phyloP scores from a whole-genome alignment of 1,284 basidiomycete genomes.

The Papiliotrema fonsecae region DNA sequence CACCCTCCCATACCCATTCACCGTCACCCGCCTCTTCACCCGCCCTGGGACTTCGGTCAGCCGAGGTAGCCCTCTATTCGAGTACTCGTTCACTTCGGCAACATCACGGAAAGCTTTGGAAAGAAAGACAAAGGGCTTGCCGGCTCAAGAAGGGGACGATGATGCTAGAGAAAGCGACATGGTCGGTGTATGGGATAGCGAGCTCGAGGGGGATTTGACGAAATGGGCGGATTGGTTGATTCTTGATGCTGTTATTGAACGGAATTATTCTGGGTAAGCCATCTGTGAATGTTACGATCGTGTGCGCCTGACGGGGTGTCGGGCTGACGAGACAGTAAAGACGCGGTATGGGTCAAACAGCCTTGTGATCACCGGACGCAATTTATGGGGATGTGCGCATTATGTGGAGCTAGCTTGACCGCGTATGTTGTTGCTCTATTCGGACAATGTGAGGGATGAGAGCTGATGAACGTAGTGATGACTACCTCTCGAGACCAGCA shows the following conservation, averaged over 20 bases:
- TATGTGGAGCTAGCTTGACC: conserved; percentile 76
- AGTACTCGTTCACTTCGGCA: conserved; percentile 62
- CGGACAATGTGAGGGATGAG: conserved; percentile 2
- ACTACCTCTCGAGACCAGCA: conserved; percentile 78
- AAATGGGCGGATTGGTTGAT: conserved; percentile 38
- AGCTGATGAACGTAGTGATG: conserved; percentile 56
- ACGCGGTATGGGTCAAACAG: conserved; percentile 66
- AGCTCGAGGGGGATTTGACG: conserved; percentile 61
- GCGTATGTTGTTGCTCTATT: background rate
- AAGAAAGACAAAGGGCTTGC: conserved; percentile 10
- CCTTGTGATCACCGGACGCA: conserved; percentile 93
- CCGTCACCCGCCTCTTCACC: conserved; percentile 62
- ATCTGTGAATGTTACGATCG: too few species aligned
- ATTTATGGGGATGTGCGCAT: conserved; percentile 81
- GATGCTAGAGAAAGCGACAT: conserved; percentile 57
- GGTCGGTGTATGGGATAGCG: conserved; percentile 81
- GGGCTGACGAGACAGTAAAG: conserved; percentile 22
- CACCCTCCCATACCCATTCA: conserved; percentile 72
- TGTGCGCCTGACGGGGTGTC: conserved; percentile 15
- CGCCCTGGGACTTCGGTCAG: conserved; percentile 51
- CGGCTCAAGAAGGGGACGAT: conserved; percentile 12
- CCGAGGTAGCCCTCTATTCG: conserved; percentile 68
- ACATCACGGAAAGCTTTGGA: conserved; percentile 45
- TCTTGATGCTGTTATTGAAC: conserved; percentile 31
- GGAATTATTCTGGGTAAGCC: conserved; percentile 30